Percentiles rank a stretch among this genome's conserved stretches.
Evolutionary conservation across 2,329 filamentous ascomycete genomes (phyloP).

Genomic region (Fusarium illudens): DNA sequence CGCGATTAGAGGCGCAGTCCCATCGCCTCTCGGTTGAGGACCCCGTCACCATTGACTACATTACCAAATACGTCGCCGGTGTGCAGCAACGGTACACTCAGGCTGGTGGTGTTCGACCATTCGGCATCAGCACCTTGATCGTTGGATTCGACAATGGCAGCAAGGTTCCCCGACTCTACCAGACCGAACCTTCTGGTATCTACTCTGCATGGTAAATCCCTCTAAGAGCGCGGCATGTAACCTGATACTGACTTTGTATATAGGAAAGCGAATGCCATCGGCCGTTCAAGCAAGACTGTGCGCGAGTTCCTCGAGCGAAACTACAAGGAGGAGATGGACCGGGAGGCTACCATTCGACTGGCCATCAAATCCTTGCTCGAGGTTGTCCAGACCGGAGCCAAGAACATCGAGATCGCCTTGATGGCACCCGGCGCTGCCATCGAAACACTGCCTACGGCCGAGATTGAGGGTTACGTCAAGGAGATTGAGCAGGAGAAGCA

Average conservation of each 20-base stretch:
- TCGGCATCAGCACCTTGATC: conserved; percentile 96
- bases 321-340: conserved; percentile 98
- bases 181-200: conserved; percentile 99
- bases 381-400: conserved; percentile 97
- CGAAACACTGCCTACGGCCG: conserved; percentile 93
- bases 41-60: conserved; percentile 97
- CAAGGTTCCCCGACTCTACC: conserved; percentile 88
- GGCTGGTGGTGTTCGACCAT: conserved; percentile 97
- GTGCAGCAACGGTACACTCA: conserved; percentile 99
- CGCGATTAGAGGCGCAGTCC: conserved; percentile 94
- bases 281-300: conserved; percentile 97
- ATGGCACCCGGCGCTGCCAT: conserved; percentile 93
- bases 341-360: conserved; percentile 93
- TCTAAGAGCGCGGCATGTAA: background rate
- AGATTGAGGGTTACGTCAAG: conserved; percentile 98
- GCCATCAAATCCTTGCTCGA: conserved; percentile 98
- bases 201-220: conserved; percentile 91
- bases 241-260: conserved; percentile 17
- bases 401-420: conserved; percentile 99
- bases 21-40: conserved; percentile 98
- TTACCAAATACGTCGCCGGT: conserved; percentile 97
- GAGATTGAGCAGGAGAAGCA: conserved; percentile 99
- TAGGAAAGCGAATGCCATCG: conserved; percentile 99
- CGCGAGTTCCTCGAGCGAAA: conserved; percentile 98
- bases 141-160: conserved; percentile 98